Conservation (phyloP, 1,284 basidiomycete species). For the Ustilago lituana region DNA sequence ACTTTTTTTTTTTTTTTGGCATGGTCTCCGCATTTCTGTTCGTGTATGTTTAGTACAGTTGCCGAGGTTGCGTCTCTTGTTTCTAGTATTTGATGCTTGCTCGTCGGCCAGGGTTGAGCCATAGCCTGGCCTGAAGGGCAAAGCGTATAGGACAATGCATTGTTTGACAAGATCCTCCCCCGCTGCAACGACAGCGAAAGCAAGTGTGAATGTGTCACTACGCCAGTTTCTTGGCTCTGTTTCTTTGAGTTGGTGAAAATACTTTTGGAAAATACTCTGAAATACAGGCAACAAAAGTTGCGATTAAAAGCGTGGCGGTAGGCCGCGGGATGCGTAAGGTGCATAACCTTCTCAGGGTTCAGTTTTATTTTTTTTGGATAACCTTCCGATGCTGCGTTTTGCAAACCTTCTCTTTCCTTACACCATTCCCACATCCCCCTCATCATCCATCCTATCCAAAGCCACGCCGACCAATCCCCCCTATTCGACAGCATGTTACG, state of each 20-base stretch:
- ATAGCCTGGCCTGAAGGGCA: not conserved
- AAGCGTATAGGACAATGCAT: conserved; percentile 24
- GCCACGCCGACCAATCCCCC: no score
- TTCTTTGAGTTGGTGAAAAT: no score
- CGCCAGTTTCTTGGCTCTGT: no score
- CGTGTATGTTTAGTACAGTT: not conserved
- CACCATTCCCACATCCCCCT: no score
- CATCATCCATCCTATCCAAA: no score
- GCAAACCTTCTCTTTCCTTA: no score
- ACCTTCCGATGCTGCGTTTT: no score
- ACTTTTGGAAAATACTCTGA: no score
- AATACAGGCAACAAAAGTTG: conserved; percentile 2
- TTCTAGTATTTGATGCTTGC: conserved; percentile 8
- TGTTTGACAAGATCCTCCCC: no score
- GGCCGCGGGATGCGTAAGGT: not conserved
- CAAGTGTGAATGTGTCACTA: no score
- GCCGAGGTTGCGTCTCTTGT: not conserved
- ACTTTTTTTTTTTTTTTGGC: conserved; percentile 4
- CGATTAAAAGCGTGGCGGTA: not conserved
- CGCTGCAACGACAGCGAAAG: not conserved
- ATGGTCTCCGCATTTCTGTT: not conserved
- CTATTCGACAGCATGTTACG: conserved; percentile 4
- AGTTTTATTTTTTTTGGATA: not conserved
- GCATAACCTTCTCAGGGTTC: conserved; percentile 10
- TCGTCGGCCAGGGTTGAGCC: not conserved